These are phyloP conservation scores for Hypoxylon lenormandii DNA, from an alignment of 495 filamentous ascomycete genomes.

Conservation along the genomic window DNA sequence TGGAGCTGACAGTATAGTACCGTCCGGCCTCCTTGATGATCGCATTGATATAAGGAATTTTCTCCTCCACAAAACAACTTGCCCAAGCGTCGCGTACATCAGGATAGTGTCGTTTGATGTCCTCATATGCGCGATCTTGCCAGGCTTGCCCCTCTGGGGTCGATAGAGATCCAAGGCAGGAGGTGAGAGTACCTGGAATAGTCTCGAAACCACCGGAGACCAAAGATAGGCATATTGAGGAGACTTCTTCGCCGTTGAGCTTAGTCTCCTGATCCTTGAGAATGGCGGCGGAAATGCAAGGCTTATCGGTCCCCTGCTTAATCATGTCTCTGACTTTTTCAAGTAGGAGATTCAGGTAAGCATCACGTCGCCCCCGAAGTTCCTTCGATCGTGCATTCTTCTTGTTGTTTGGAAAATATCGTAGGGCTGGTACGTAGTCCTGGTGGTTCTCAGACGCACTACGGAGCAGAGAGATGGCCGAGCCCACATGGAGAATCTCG, in stretches of 20 bases:
- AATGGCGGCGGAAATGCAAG: conserved; percentile 64
- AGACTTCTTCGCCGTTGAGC: conserved; percentile 62
- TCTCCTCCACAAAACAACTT: conserved; percentile 60
- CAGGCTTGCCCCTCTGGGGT: conserved; percentile 62
- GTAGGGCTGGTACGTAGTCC: conserved; percentile 63
- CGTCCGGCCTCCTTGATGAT: conserved; percentile 67
- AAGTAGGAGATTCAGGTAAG: conserved; percentile 61
- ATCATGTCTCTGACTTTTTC: conserved; percentile 64
- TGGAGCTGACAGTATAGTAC: conserved; percentile 67
- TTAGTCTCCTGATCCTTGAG: conserved; percentile 65
- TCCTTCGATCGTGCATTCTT: conserved; percentile 62
- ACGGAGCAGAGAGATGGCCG: conserved; percentile 62
- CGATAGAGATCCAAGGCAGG: conserved; percentile 61
- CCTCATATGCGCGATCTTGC: conserved; percentile 66
- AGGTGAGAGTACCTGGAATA: conserved; percentile 63
- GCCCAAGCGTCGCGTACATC: conserved; percentile 64
- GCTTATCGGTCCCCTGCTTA: conserved; percentile 64
- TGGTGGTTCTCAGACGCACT: conserved; percentile 65
- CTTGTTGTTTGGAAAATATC: conserved; percentile 63
- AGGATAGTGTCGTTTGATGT: conserved; percentile 65
- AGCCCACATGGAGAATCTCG: conserved; percentile 65
- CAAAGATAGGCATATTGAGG: conserved; percentile 63
- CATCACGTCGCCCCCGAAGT: conserved; percentile 60
- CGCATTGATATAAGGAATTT: conserved; percentile 62
- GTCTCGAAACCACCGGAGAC: conserved; percentile 68